Conservation (phyloP, 495 filamentous ascomycete genomes). For the Chaetomium tenue region DNA sequence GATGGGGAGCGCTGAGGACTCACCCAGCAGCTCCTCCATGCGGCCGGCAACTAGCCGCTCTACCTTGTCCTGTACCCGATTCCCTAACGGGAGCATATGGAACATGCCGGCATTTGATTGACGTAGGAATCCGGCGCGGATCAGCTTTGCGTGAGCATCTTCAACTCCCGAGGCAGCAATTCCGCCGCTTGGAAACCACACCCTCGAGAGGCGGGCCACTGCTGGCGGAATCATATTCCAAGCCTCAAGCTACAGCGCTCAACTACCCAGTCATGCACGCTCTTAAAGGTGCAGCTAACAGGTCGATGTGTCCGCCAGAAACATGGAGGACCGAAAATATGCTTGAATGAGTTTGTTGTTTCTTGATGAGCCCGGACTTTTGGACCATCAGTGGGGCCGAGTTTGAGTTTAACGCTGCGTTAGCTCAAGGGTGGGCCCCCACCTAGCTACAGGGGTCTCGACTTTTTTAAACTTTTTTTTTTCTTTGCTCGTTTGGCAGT, state of each 20-base stretch:
- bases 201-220: conserved; percentile 58
- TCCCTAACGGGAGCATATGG: conserved; percentile 87
- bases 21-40: conserved; percentile 73
- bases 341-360: background rate
- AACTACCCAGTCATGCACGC: background rate
- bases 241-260: background rate
- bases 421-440: background rate
- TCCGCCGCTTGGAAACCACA: conserved; percentile 79
- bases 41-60: conserved; percentile 83
- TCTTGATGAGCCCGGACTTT: background rate
- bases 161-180: conserved; percentile 52
- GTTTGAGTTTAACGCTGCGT: background rate
- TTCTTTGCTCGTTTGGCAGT: background rate
- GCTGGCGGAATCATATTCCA: conserved; percentile 27
- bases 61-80: conserved; percentile 84
- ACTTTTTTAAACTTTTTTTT: background rate
- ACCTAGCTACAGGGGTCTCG: background rate
- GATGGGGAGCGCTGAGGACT: conserved; percentile 21
- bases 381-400: conserved; percentile 9
- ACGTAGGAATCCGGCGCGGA: conserved; percentile 76
- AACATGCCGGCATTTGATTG: conserved; percentile 90
- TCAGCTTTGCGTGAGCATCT: conserved; percentile 71
- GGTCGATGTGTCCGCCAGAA: background rate
- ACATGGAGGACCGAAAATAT: background rate
- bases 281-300: background rate